Evolutionary conservation across 768 basidiomycete species (phyloP), one percentile per base, ranked within the genome.

Genomic region (Phylloporus sp.): DNA sequence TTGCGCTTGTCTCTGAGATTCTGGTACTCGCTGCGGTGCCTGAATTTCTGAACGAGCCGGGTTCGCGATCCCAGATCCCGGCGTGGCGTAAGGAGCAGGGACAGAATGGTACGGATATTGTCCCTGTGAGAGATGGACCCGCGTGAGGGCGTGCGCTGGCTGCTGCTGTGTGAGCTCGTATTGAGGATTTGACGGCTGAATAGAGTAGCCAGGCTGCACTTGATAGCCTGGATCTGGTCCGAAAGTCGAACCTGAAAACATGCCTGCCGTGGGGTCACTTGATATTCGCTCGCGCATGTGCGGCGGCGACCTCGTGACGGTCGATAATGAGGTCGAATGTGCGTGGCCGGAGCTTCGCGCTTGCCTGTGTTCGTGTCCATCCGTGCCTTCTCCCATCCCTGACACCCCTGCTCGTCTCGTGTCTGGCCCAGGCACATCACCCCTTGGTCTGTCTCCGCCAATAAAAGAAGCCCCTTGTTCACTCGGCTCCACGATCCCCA

Each of bases 261-360:
- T 9, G 20, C 32, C 11, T 4, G 40, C 32, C 3, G 36, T 31
- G 1, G 38, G 14, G 9, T 18, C 10, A 18, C 22, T 28, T 2
- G 42, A 38, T 6, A 35, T 27, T 17, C 42, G 39, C 15, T 38
- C 43, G 26, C 14, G 58, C 23, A n/a, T 23, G 33, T 47, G 52
- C 8, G 38, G 52, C 3, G 60, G 47, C 3, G 61, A 56, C 7
- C 35, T 56, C 6, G 55, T 54, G 5, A 65, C 48, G 22, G 65
- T 65, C 9, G 61, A 56, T 11, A 61, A 3, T 10, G 64, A 65
- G 20, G 53, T 24, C 4, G 63, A 65, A 21, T 58, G 49, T 17
- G 46, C 39, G 20, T 65, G 64, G 4, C 50, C 9, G 2, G 32
- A 1, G 3, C 41, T 39, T 9, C 29, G 53, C 15, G 27, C 37